Conservation (phyloP, 148 eudicot species). For the Polygonum aviculare region DNA sequence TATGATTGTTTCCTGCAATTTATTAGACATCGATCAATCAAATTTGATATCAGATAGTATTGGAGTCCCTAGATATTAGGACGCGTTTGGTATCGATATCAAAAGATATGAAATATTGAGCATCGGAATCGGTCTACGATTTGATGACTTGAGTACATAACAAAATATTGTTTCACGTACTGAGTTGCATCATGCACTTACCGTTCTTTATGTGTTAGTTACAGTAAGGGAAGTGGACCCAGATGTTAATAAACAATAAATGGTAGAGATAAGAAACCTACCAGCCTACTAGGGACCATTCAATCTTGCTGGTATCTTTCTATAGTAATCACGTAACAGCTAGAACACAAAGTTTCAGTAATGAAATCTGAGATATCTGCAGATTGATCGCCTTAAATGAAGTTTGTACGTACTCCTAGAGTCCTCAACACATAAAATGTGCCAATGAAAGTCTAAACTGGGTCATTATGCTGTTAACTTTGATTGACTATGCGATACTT, state of each 20-base stretch:
- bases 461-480: too few species aligned
- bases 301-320: not conserved
- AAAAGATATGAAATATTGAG: not conserved
- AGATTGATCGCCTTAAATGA: too few species aligned
- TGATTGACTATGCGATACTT: too few species aligned
- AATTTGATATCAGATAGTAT: too few species aligned
- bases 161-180: not conserved
- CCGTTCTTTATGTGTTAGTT: not conserved
- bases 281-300: not conserved
- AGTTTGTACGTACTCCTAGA: too few species aligned
- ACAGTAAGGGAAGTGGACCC: not conserved
- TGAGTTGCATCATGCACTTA: not conserved
- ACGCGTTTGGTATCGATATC: too few species aligned
- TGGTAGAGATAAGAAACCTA: not conserved
- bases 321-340: not conserved
- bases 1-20: not conserved
- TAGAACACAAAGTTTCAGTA: not conserved
- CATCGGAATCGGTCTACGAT: too few species aligned
- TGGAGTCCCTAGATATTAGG: too few species aligned
- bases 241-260: not conserved
- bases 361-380: not conserved
- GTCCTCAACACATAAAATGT: too few species aligned
- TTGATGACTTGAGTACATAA: too few species aligned
- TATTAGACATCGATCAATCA: not conserved
- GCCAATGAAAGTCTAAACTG: too few species aligned